Evolutionary conservation across 805 yeast species (phyloP).

Genomic region (Wickerhamiella spandovensis): DNA sequence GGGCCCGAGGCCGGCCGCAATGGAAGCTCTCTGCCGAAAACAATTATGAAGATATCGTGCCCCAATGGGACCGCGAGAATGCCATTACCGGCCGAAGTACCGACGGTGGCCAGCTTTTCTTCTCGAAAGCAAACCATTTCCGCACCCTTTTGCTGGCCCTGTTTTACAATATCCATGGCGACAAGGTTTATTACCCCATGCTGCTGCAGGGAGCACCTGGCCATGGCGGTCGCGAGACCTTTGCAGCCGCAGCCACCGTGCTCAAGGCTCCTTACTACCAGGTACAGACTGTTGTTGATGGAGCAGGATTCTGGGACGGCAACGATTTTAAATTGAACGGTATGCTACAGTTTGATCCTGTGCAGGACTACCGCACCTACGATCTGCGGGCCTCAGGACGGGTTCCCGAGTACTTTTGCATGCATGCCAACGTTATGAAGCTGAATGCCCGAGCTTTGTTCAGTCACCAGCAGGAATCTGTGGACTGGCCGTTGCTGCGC

Average conservation of each 20-base stretch:
- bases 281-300: slow-evolving; percentile 28
- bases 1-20: slow-evolving; percentile 20
- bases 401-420: slow-evolving; percentile 8
- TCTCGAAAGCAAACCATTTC: slow-evolving; percentile 46
- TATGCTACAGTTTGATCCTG: slow-evolving; percentile 65
- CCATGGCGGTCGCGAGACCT: slow-evolving; percentile 72
- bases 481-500: slow-evolving; percentile 2
- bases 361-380: slow-evolving; percentile 34
- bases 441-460: slow-evolving; percentile 13
- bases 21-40: slow-evolving; percentile 19
- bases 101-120: slow-evolving; percentile 54
- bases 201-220: slow-evolving; percentile 53
- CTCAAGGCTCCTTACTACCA: slow-evolving; percentile 45
- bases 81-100: slow-evolving; percentile 55
- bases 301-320: slow-evolving; percentile 22
- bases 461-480: slow-evolving; percentile 3
- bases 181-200: slow-evolving; percentile 43
- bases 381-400: background rate
- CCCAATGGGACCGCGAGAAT: slow-evolving; percentile 53
- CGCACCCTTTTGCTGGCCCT: slow-evolving; percentile 43
- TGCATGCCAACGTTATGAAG: slow-evolving; percentile 17
- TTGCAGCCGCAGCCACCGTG: slow-evolving; percentile 57
- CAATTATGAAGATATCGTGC: slow-evolving; percentile 30
- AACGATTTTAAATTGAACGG: slow-evolving; percentile 12
- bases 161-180: slow-evolving; percentile 56